Percentiles rank a stretch among this genome's conserved stretches.
Evolutionary conservation across 768 basidiomycete species (phyloP).

Genomic region (Hypholoma sublateritium): DNA sequence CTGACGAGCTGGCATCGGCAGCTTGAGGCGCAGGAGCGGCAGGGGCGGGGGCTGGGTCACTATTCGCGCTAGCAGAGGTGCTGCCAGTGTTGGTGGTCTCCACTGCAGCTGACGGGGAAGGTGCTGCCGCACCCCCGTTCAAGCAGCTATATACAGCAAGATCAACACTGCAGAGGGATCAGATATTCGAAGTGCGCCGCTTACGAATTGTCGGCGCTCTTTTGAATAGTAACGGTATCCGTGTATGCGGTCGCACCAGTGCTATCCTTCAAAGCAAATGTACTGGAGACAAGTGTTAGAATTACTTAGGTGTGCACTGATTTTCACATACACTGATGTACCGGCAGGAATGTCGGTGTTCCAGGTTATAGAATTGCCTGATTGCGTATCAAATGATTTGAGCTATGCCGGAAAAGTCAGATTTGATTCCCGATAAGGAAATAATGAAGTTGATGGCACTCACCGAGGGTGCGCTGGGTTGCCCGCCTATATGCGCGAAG

Average conservation of each 20-base stretch:
- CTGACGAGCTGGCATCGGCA: conserved; percentile 1
- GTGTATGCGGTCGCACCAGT: conserved; percentile 55
- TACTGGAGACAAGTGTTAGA: conserved; percentile 35
- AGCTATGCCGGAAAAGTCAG: conserved; percentile 39
- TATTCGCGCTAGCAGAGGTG: background rate
- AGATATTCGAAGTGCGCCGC: background rate
- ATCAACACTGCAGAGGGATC: background rate
- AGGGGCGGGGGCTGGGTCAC: background rate
- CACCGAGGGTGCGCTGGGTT: conserved; percentile 52
- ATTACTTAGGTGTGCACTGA: background rate
- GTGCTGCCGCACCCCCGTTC: background rate
- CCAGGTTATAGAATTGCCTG: conserved; percentile 52
- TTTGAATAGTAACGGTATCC: conserved; percentile 44
- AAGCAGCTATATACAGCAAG: conserved; percentile 12
- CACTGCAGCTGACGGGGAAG: background rate
- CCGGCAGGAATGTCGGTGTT: conserved; percentile 43
- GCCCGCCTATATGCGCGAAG: conserved; percentile 42
- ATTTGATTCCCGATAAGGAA: conserved; percentile 12
- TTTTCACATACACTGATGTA: conserved; percentile 45
- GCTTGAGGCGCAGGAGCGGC: conserved; percentile 8
- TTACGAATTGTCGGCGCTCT: conserved; percentile 36
- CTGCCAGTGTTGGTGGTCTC: background rate
- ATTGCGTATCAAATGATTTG: conserved; percentile 48
- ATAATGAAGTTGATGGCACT: conserved; percentile 17
- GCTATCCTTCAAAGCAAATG: conserved; percentile 55